Base-by-base conservation (phyloP, 441 rosid species). In the Euphorbia schlechtendalii region DNA sequence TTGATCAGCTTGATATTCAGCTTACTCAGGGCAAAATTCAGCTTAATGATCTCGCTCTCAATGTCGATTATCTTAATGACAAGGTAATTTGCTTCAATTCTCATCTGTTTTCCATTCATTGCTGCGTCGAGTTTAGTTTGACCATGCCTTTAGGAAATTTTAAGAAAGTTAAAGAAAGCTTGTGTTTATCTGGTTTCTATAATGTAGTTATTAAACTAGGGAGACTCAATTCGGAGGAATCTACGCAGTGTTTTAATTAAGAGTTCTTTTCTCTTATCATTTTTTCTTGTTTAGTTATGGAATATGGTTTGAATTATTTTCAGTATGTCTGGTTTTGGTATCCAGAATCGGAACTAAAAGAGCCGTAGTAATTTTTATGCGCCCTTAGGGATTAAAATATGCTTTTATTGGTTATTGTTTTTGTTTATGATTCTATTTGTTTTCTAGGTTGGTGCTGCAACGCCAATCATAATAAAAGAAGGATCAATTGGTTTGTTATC, bases 1-100 rank as follows among this genome's bases (percentile, higher is more conserved):
- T 89, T 65, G 90, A 86, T 61, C 98, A 95, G 78, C 98, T 95
- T 20, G 98, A 92, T 73, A 83, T 95, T 67, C 99, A 92, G 86
- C 97, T 95, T 55, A 41, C 80, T 1, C 76, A 91, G 24, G 98
- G 99, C 56, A 80, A 83, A 2, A 77, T 91, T 65, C 96, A 84
- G 77, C 96, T 94, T 69, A 70, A 38, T 69, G 99, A 94, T 70
- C 86, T 94, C 41, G 99, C 96, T 5, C 84, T 94, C 64, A 86
- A 94, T 76, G 96, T 88, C 64, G 98, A 89, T 73, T 87, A 74
- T 75, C 82, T 95, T 22, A 95, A 92, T 56, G 73, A 78, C 25
- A 83, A 89, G 95, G 99, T 89, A 68, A 9, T 18, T 32, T 0
- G 18, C 64, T 56, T 25, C 21, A 38, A 25, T 58, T 38, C 52